A percentile compares a stretch with the other conserved stretches of the same genome.
phyloP scores from a whole-genome alignment of 176 grass and related monocot genomes.

The Themeda triandra region DNA sequence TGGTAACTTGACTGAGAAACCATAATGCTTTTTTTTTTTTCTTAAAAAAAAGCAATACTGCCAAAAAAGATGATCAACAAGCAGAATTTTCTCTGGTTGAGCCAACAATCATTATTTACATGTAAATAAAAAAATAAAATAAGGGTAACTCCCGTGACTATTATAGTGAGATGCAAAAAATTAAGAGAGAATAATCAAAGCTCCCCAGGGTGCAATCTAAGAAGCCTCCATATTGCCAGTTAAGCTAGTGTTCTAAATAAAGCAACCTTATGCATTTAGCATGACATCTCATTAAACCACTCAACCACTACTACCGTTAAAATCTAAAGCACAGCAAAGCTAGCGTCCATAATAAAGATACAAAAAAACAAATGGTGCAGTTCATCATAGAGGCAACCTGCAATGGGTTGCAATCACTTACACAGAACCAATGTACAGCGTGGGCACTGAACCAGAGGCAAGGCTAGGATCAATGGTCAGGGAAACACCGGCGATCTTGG shows the following conservation, averaged over 20 bases:
- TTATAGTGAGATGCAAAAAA: background rate
- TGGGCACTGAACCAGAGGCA: slow-evolving; percentile 48
- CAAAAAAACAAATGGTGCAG: background rate
- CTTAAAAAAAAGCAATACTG: background rate
- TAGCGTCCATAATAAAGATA: background rate
- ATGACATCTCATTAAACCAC: background rate
- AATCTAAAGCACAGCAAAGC: background rate
- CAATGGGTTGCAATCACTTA: slow-evolving; percentile 14
- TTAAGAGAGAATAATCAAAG: background rate
- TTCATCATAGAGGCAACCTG: background rate
- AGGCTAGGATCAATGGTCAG: slow-evolving; percentile 58
- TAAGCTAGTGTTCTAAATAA: background rate
- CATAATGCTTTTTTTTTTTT: too few species aligned
- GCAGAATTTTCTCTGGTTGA: background rate
- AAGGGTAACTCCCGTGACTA: background rate
- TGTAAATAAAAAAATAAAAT: background rate
- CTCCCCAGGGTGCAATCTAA: background rate
- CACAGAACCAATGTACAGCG: slow-evolving; percentile 60
- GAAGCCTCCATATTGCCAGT: background rate
- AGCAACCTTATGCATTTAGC: background rate
- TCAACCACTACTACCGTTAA: background rate
- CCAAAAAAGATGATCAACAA: slow-evolving; percentile 16
- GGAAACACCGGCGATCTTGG: slow-evolving; percentile 58
- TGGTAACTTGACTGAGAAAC: slow-evolving; percentile 5
- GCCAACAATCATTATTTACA: background rate